Percentiles rank a stretch among this genome's conserved stretches.
Conservation (phyloP, 768 basidiomycete genomes). For the Mycena galopus region DNA sequence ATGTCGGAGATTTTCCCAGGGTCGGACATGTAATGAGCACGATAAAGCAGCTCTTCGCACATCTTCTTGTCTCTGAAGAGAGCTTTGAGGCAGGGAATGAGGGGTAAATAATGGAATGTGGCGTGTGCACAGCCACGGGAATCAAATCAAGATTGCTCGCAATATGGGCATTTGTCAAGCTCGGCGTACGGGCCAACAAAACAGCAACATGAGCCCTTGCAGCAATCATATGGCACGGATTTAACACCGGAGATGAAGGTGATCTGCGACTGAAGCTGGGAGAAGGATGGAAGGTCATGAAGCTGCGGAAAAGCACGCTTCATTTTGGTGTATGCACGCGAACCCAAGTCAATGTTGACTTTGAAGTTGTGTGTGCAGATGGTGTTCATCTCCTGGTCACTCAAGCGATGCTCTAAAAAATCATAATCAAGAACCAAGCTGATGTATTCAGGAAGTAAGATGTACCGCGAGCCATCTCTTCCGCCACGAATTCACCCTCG, state of each 20-base stretch:
- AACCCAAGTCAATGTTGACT: too few relatives aligned
- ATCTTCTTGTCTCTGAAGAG: slow-evolving; percentile 36
- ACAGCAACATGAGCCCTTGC: slow-evolving; percentile 55
- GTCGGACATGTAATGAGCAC: slow-evolving; percentile 21
- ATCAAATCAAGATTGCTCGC: too few relatives aligned
- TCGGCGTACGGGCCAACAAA: slow-evolving; percentile 49
- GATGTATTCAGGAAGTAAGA: too few relatives aligned
- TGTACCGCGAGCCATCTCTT: too few relatives aligned
- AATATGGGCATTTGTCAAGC: slow-evolving; percentile 48
- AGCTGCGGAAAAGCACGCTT: too few relatives aligned
- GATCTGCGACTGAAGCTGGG: slow-evolving; percentile 26
- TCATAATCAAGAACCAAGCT: too few relatives aligned
- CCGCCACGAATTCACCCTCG: too few relatives aligned
- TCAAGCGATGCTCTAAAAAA: too few relatives aligned
- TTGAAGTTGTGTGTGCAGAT: too few relatives aligned
- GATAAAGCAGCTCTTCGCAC: slow-evolving; percentile 45
- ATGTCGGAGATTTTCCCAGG: slow-evolving; percentile 31
- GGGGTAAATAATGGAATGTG: slow-evolving; percentile 52
- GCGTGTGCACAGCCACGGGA: slow-evolving; percentile 38
- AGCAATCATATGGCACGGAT: slow-evolving; percentile 50
- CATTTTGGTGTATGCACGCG: too few relatives aligned
- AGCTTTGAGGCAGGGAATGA: slow-evolving; percentile 52
- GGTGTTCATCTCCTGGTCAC: too few relatives aligned
- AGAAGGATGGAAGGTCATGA: slow-evolving; percentile 41
- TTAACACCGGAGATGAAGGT: slow-evolving; percentile 44